Conservation (phyloP, 1,284 basidiomycete species). For the Papiliotrema laurentii region DNA sequence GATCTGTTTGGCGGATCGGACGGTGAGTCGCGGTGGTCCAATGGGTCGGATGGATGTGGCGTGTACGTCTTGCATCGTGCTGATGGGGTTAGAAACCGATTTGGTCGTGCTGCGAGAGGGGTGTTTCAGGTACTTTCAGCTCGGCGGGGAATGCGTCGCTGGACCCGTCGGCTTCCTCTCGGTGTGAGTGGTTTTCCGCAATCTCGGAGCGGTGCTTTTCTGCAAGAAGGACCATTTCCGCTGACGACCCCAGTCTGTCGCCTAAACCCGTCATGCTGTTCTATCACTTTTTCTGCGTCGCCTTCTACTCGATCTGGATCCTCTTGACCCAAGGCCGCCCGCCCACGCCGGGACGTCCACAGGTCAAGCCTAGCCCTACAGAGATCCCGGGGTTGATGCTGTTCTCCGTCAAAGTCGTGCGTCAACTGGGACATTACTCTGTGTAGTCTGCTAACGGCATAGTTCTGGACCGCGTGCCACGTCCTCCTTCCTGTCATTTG, state of each 20-base stretch:
- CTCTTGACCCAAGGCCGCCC: conserved; percentile 68
- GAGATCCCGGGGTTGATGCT: conserved; percentile 61
- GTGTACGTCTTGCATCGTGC: too few relatives aligned
- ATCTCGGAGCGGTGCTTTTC: too few relatives aligned
- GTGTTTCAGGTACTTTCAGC: conserved; percentile 97
- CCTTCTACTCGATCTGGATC: conserved; percentile 85
- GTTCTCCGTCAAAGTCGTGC: conserved; percentile 58
- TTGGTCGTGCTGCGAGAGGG: conserved; percentile 83
- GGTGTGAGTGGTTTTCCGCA: conserved; percentile 56
- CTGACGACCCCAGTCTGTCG: conserved; percentile 51
- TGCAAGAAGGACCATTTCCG: neutral
- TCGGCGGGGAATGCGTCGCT: conserved; percentile 80
- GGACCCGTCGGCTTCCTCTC: conserved; percentile 85
- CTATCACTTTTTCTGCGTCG: conserved; percentile 92
- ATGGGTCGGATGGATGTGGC: conserved; percentile 3
- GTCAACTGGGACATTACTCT: conserved; percentile 38
- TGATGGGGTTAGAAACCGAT: conserved; percentile 17
- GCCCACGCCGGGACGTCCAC: conserved; percentile 6
- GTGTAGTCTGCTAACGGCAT: conserved; percentile 1
- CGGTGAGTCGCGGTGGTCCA: conserved; percentile 54
- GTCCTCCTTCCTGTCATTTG: conserved; percentile 81
- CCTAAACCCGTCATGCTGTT: conserved; percentile 74
- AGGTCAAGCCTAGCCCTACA: conserved; percentile 49
- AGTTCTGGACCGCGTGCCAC: conserved; percentile 83
- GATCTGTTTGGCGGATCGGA: conserved; percentile 82